Evolutionary conservation across 352 stramenopile species (phyloP).

Genomic region (Globisporangium paroecandrum): DNA sequence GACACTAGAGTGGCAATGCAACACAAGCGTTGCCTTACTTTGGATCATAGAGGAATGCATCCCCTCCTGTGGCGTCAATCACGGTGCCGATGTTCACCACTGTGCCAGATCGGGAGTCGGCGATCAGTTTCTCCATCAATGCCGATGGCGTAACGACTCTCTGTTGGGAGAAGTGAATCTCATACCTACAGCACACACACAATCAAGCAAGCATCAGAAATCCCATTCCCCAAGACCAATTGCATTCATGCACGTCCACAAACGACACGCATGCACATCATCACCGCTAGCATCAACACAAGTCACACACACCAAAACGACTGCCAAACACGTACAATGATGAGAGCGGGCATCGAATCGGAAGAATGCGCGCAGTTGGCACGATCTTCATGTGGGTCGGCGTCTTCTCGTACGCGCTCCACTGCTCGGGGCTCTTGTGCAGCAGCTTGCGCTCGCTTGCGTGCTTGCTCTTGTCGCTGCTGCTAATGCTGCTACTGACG

Average conservation of each 20-base stretch:
- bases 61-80: conserved; percentile 70
- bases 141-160: conserved; percentile 60
- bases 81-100: conserved; percentile 73
- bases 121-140: conserved; percentile 83
- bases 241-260: neutral
- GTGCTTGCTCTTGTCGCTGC: conserved; percentile 17
- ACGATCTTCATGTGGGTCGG: conserved; percentile 51
- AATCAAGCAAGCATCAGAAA: neutral
- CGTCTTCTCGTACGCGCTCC: conserved; percentile 57
- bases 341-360: conserved; percentile 77
- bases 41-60: conserved; percentile 69
- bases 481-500: conserved; percentile 4
- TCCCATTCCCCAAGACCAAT: neutral
- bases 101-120: conserved; percentile 47
- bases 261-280: neutral
- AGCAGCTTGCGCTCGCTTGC: conserved; percentile 56
- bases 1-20: neutral
- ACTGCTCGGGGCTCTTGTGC: conserved; percentile 57
- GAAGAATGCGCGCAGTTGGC: conserved; percentile 55
- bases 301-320: conserved; percentile 4
- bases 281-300: conserved; percentile 3
- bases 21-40: conserved; percentile 36
- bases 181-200: conserved; percentile 47
- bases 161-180: conserved; percentile 72
- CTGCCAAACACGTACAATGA: conserved; percentile 49